A percentile compares a stretch with the other conserved stretches of the same genome.
Evolutionary conservation across 2,329 filamentous ascomycete species (phyloP).

Genomic region (Septoria linicola): DNA sequence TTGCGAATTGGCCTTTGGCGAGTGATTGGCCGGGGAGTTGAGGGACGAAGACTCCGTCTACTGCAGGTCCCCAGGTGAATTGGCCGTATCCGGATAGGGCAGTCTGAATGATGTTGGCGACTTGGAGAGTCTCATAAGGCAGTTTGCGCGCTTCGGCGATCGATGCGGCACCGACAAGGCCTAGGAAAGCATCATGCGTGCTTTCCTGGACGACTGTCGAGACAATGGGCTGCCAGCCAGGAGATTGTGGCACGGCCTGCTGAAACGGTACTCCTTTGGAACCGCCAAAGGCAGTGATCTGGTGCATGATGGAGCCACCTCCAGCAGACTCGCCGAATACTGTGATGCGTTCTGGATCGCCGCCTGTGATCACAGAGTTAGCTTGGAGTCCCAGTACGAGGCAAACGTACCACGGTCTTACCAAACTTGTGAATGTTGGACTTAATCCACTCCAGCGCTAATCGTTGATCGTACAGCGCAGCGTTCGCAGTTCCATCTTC

Average conservation of each 20-base stretch:
- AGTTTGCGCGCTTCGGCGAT: constrained; percentile 48
- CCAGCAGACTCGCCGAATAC: constrained; percentile 55
- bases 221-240: constrained; percentile 44
- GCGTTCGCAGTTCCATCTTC: constrained; percentile 48
- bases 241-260: constrained; percentile 49
- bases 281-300: constrained; percentile 53
- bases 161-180: constrained; percentile 44
- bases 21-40: constrained; percentile 49
- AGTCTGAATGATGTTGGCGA: constrained; percentile 46
- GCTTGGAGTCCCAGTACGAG: neutral
- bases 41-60: constrained; percentile 53
- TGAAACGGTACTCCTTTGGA: constrained; percentile 46
- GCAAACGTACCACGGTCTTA: constrained; percentile 34
- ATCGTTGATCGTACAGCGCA: constrained; percentile 54
- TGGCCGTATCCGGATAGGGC: constrained; percentile 43
- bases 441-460: constrained; percentile 58
- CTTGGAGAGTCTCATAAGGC: constrained; percentile 42
- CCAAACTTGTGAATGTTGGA: constrained; percentile 49
- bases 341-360: constrained; percentile 42
- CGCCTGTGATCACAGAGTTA: constrained; percentile 39
- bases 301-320: constrained; percentile 55
- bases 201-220: constrained; percentile 42
- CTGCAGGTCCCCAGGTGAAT: constrained; percentile 48
- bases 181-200: constrained; percentile 43
- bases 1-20: constrained; percentile 46